phyloP scores from a whole-genome alignment of 805 yeast species.

The Lachancea mirantina region DNA sequence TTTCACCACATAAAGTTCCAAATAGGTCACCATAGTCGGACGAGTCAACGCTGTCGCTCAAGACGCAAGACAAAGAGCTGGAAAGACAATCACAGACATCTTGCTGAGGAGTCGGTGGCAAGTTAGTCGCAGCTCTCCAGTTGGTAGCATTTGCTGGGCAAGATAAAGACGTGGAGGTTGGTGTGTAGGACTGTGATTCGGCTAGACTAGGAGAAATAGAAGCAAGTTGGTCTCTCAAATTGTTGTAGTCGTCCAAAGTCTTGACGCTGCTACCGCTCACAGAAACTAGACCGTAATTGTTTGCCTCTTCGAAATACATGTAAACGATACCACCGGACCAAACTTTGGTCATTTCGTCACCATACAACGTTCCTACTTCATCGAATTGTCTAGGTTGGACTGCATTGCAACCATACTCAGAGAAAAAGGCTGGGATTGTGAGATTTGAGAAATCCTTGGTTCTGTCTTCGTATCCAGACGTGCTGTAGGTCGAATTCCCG shows the following conservation, averaged over 20 bases:
- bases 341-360: conserved; percentile 58
- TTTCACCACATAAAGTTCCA: conserved; percentile 44
- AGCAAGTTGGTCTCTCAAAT: conserved; percentile 49
- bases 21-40: conserved; percentile 52
- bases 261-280: conserved; percentile 37
- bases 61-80: conserved; percentile 45
- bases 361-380: conserved; percentile 54
- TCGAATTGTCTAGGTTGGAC: conserved; percentile 57
- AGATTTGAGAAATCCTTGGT: conserved; percentile 52
- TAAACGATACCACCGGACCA: conserved; percentile 82
- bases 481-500: conserved; percentile 45
- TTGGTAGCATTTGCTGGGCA: conserved; percentile 48
- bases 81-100: conserved; percentile 53
- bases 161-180: conserved; percentile 37
- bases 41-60: conserved; percentile 33
- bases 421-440: conserved; percentile 62
- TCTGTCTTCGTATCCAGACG: conserved; percentile 54
- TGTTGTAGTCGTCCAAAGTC: conserved; percentile 50
- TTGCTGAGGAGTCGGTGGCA: conserved; percentile 68
- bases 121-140: conserved; percentile 53
- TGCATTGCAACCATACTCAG: conserved; percentile 68
- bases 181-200: conserved; percentile 27
- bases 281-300: conserved; percentile 60
- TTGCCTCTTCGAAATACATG: conserved; percentile 66
- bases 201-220: conserved; percentile 43